Evolutionary conservation across 148 eudicot species (phyloP).

Genomic region (Spergularia bocconei): DNA sequence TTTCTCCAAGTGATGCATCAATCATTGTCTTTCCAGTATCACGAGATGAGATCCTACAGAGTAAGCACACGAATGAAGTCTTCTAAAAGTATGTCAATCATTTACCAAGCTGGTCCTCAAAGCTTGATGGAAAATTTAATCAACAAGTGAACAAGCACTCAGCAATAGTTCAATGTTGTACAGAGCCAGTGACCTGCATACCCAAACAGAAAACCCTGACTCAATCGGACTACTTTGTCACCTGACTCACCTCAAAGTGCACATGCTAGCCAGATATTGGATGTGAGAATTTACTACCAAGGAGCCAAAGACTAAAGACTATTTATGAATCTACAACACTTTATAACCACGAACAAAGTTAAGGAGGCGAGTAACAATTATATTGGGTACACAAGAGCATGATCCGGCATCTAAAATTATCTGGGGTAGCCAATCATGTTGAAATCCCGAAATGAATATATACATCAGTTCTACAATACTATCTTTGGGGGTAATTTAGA

Average conservation of each 20-base stretch:
- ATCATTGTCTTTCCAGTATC: conserved; percentile 99
- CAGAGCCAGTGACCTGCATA: not conserved
- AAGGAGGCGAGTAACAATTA: not conserved
- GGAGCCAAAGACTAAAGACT: not conserved
- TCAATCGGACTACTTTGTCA: conserved; percentile 9
- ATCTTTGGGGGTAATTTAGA: too few species aligned
- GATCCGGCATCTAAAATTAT: too few species aligned
- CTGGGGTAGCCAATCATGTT: too few species aligned
- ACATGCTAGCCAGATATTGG: not conserved
- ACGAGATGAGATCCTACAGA: conserved; percentile 86
- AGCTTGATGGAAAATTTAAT: not conserved
- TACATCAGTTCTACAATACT: too few species aligned
- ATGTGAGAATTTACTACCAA: not conserved
- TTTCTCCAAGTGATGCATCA: conserved; percentile 99
- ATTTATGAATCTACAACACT: not conserved
- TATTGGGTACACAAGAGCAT: not conserved
- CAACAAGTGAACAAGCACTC: conserved; percentile 6
- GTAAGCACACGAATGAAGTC: not conserved
- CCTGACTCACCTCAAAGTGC: not conserved
- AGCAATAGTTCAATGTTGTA: not conserved
- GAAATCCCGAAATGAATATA: too few species aligned
- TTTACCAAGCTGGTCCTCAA: not conserved
- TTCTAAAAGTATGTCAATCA: conserved; percentile 1
- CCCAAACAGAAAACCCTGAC: not conserved
- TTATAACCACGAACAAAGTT: not conserved